phyloP scores from a whole-genome alignment of 2,329 filamentous ascomycete species.

The Metarhizium guizhouense region DNA sequence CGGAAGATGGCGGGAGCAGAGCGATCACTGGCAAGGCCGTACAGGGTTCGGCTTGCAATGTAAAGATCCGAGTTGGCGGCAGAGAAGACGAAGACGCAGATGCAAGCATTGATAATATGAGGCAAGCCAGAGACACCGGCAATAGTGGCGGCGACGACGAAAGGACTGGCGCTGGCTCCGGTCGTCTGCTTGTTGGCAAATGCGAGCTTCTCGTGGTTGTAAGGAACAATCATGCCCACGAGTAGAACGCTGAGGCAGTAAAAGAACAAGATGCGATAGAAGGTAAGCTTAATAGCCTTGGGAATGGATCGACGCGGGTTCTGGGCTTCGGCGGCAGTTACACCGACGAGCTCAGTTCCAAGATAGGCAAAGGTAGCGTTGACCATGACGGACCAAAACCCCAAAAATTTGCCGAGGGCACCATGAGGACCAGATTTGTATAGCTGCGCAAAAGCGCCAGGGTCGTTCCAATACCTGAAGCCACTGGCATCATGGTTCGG shows the following conservation, averaged over 20 bases:
- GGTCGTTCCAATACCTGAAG: slow-evolving; percentile 57
- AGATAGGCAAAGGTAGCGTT: slow-evolving; percentile 74
- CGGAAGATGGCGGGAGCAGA: slow-evolving; percentile 65
- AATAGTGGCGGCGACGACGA: slow-evolving; percentile 62
- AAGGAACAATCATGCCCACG: slow-evolving; percentile 69
- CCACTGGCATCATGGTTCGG: slow-evolving; percentile 53
- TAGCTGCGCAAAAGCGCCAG: slow-evolving; percentile 35
- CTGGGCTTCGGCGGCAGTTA: slow-evolving; percentile 71
- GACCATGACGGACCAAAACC: slow-evolving; percentile 63
- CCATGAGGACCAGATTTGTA: slow-evolving; percentile 13
- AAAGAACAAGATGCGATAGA: slow-evolving; percentile 75
- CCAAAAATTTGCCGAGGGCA: slow-evolving; percentile 43
- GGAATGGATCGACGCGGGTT: slow-evolving; percentile 72
- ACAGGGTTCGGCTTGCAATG: slow-evolving; percentile 64
- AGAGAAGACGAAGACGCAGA: slow-evolving; percentile 67
- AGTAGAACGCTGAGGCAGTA: slow-evolving; percentile 67
- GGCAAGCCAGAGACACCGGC: slow-evolving; percentile 55
- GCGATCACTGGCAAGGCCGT: slow-evolving; percentile 62
- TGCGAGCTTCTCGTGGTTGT: slow-evolving; percentile 50
- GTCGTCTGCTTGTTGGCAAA: slow-evolving; percentile 40
- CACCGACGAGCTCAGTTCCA: slow-evolving; percentile 67
- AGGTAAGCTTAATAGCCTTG: slow-evolving; percentile 69
- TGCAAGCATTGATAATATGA: slow-evolving; percentile 64
- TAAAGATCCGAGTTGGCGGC: slow-evolving; percentile 73
- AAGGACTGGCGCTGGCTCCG: slow-evolving; percentile 49